Evolutionary conservation across 345 rosid species (phyloP).

Genomic region (Murraya koenigii): DNA sequence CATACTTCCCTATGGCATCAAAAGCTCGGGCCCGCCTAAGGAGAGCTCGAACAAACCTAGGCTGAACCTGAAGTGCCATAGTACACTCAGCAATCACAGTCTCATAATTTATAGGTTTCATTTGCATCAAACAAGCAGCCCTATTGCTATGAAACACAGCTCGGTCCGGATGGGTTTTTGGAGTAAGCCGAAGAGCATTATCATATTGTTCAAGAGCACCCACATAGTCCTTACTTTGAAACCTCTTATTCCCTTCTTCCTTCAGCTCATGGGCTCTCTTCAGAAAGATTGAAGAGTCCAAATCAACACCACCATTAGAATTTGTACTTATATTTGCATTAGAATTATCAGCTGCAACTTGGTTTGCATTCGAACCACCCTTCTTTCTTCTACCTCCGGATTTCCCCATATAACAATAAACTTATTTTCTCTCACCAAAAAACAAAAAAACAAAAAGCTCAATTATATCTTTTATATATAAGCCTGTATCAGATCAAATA

Average conservation of each 20-base stretch:
- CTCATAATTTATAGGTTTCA: slow-evolving; percentile 92
- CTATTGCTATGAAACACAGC: slow-evolving; percentile 92
- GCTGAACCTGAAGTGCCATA: slow-evolving; percentile 84
- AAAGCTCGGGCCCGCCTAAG: slow-evolving; percentile 90
- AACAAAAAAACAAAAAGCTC: neutral
- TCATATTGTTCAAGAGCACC: slow-evolving; percentile 85
- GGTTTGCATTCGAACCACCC: slow-evolving; percentile 48
- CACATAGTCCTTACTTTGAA: slow-evolving; percentile 68
- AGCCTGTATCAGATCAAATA: slow-evolving; percentile 3
- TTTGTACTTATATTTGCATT: slow-evolving; percentile 26
- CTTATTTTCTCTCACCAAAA: neutral
- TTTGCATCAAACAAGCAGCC: slow-evolving; percentile 97
- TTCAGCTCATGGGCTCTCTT: slow-evolving; percentile 93
- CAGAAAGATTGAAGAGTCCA: slow-evolving; percentile 66
- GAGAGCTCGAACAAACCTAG: slow-evolving; percentile 71
- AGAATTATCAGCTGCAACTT: slow-evolving; percentile 38
- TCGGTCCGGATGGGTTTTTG: slow-evolving; percentile 78
- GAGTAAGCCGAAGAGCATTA: slow-evolving; percentile 66
- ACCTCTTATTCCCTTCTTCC: slow-evolving; percentile 92
- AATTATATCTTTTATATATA: neutral
- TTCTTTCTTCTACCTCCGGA: slow-evolving; percentile 86
- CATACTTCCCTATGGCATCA: slow-evolving; percentile 77
- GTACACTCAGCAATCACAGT: slow-evolving; percentile 78
- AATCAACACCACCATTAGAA: slow-evolving; percentile 62
- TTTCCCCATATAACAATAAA: slow-evolving; percentile 60